These are phyloP conservation scores for Hyparrhenia diplandra DNA, from an alignment of 176 grass and related monocot species.

Conservation along the genomic window DNA sequence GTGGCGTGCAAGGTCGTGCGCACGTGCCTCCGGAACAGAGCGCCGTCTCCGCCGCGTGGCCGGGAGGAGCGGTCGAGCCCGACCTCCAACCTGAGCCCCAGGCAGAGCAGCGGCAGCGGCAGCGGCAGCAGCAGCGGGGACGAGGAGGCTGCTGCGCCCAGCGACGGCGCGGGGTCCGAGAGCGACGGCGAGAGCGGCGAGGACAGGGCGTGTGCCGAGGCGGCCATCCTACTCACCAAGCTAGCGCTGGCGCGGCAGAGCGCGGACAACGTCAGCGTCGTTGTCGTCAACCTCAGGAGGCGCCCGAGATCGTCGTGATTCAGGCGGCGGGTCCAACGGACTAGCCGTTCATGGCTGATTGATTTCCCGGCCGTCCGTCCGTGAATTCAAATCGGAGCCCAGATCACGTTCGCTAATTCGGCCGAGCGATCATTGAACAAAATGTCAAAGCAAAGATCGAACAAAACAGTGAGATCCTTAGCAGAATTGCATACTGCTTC, in stretches of 20 bases:
- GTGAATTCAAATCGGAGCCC: not conserved
- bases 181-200: constrained; percentile 19
- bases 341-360: not conserved
- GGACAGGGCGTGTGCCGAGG: constrained; percentile 57
- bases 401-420: not conserved
- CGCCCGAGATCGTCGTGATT: constrained; percentile 41
- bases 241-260: constrained; percentile 72
- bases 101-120: too few species aligned
- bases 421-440: not conserved
- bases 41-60: not conserved
- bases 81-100: constrained; percentile 39
- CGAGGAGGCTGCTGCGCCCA: not conserved
- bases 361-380: not conserved
- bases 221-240: constrained; percentile 77
- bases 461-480: not conserved
- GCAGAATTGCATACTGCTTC: not conserved
- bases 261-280: constrained; percentile 73
- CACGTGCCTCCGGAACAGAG: constrained; percentile 41
- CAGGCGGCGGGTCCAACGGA: not conserved
- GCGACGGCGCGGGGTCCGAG: constrained; percentile 17
- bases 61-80: constrained; percentile 16
- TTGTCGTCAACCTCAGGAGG: constrained; percentile 68
- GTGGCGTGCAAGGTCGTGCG: constrained; percentile 72
- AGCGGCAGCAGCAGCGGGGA: constrained; percentile 35
- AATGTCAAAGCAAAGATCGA: constrained; percentile 4